Percentiles rank a stretch among this genome's conserved stretches.
phyloP scores from a whole-genome alignment of 805 yeast species.

The Ogataea henricii region DNA sequence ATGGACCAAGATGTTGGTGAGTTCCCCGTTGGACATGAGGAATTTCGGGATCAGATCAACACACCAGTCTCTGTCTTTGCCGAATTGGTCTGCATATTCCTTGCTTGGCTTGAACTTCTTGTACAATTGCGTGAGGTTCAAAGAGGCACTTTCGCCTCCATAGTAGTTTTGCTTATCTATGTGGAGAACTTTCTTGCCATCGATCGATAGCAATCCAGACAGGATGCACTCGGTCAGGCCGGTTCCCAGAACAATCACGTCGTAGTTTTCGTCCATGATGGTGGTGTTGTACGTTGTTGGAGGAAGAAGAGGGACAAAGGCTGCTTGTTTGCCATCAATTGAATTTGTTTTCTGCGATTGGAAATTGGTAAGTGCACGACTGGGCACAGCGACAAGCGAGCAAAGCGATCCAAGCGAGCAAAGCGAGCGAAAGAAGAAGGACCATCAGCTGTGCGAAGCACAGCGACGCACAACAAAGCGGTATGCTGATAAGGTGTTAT shows the following conservation, averaged over 20 bases:
- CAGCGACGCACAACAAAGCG: too few relatives aligned
- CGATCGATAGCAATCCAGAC: constrained; percentile 93
- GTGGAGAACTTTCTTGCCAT: constrained; percentile 95
- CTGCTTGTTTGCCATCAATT: background rate
- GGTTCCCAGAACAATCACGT: constrained; percentile 89
- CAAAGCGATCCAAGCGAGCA: too few relatives aligned
- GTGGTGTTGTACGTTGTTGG: too few relatives aligned
- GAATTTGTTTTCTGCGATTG: too few relatives aligned
- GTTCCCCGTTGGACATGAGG: constrained; percentile 95
- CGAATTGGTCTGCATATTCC: constrained; percentile 67
- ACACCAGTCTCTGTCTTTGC: constrained; percentile 97
- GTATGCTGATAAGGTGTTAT: too few relatives aligned
- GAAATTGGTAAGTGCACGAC: background rate
- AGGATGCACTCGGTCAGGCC: constrained; percentile 97
- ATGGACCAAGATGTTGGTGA: constrained; percentile 91
- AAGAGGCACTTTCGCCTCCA: constrained; percentile 90
- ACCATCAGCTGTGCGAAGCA: too few relatives aligned
- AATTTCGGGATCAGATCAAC: constrained; percentile 96
- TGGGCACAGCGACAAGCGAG: too few relatives aligned
- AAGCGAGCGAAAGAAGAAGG: too few relatives aligned
- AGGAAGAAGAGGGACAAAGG: background rate
- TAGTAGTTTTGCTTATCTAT: constrained; percentile 95
- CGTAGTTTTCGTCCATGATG: constrained; percentile 91
- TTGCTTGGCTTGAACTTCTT: constrained; percentile 84
- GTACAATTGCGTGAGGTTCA: constrained; percentile 72